Conservation (phyloP, 805 yeast species). For the Kregervanrija fluxuum region DNA sequence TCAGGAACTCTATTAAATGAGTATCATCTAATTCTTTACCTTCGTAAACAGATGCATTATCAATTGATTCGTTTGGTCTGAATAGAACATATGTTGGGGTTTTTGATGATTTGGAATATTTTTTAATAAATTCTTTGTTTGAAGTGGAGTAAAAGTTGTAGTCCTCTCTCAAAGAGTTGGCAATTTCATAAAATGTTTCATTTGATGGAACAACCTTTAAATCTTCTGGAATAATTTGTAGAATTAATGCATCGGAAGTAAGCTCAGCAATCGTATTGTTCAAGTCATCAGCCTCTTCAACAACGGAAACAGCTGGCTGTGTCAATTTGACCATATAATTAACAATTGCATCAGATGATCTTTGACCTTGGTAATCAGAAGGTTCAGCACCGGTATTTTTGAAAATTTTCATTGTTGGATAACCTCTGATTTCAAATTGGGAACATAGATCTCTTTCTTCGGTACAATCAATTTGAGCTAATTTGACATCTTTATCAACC, state of each 20-base stretch:
- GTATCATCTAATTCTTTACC: constrained; percentile 29
- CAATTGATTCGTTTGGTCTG: constrained; percentile 39
- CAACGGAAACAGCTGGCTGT: constrained; percentile 61
- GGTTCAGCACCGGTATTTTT: constrained; percentile 41
- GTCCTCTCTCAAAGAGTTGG: constrained; percentile 57
- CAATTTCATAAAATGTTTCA: constrained; percentile 54
- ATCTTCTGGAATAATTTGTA: constrained; percentile 39
- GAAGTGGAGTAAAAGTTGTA: constrained; percentile 50
- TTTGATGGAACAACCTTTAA: constrained; percentile 32
- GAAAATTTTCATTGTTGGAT: constrained; percentile 77
- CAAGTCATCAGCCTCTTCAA: constrained; percentile 42
- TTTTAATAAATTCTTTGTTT: constrained; percentile 27
- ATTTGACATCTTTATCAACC: constrained; percentile 52
- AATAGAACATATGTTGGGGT: constrained; percentile 37
- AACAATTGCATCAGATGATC: constrained; percentile 73
- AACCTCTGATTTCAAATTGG: constrained; percentile 65
- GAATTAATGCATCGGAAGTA: constrained; percentile 45
- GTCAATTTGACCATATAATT: constrained; percentile 76
- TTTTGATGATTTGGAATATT: constrained; percentile 28
- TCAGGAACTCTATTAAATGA: constrained; percentile 41
- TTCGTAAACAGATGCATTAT: constrained; percentile 41
- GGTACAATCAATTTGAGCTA: constrained; percentile 85
- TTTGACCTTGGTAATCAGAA: constrained; percentile 74
- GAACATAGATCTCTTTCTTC: constrained; percentile 67
- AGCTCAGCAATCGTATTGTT: constrained; percentile 38